A percentile compares a stretch with the other conserved stretches of the same genome.
phyloP scores from a whole-genome alignment of 2,329 filamentous ascomycete species.

The Cadophora malorum region DNA sequence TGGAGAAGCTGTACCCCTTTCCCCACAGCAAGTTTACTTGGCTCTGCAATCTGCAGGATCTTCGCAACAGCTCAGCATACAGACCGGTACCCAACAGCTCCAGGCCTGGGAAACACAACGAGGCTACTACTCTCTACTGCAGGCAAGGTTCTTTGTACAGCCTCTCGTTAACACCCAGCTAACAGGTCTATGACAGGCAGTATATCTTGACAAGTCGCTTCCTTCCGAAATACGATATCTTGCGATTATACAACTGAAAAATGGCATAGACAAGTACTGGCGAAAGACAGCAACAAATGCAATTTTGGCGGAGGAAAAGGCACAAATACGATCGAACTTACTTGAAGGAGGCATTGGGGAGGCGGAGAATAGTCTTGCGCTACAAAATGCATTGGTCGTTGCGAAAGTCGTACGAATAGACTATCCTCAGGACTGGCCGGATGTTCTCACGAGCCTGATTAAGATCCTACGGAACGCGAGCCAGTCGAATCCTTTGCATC shows the following conservation, averaged over 20 bases:
- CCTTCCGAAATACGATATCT: slow-evolving; percentile 83
- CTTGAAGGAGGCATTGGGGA: slow-evolving; percentile 81
- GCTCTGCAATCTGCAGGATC: slow-evolving; percentile 69
- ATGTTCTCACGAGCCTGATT: slow-evolving; percentile 66
- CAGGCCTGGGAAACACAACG: slow-evolving; percentile 71
- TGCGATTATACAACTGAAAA: slow-evolving; percentile 92
- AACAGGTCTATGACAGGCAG: slow-evolving; percentile 59
- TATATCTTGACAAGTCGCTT: slow-evolving; percentile 81
- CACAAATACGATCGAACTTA: slow-evolving; percentile 74
- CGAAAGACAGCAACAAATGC: slow-evolving; percentile 68
- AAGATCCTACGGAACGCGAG: slow-evolving; percentile 65
- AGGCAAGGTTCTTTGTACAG: slow-evolving; percentile 54
- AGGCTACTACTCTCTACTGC: slow-evolving; percentile 72
- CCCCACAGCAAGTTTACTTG: slow-evolving; percentile 66
- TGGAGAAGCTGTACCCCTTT: slow-evolving; percentile 79
- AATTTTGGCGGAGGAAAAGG: slow-evolving; percentile 77
- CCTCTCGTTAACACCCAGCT: not conserved
- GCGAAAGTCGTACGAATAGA: slow-evolving; percentile 91
- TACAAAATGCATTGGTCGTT: slow-evolving; percentile 87
- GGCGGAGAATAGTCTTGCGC: slow-evolving; percentile 73
- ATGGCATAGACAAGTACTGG: slow-evolving; percentile 96
- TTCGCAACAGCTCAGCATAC: slow-evolving; percentile 66
- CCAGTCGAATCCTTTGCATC: slow-evolving; percentile 66
- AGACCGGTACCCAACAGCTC: slow-evolving; percentile 71
- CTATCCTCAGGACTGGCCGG: slow-evolving; percentile 85